Base-by-base conservation (phyloP, 306 rosid species). In the Bauhinia variegata region DNA sequence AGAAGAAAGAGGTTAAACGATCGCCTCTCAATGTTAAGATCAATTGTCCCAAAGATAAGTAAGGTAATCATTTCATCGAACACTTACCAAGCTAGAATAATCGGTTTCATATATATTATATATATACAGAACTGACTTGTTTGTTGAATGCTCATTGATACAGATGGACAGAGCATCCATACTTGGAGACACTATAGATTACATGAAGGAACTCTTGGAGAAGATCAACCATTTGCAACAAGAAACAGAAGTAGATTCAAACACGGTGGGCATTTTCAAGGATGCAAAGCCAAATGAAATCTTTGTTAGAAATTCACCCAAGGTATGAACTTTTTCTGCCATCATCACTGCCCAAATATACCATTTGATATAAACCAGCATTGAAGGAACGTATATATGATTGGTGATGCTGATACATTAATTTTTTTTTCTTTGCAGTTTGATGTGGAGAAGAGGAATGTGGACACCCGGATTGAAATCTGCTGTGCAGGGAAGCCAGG, bases 111-210 rank as follows among this genome's bases (percentile, higher is more conserved):
- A 23, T 23, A 67, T 28, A 16, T 68, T 42, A 23, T 23, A 23
- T 23, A 67, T 28, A 16, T 63, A 28, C 15, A 65, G 77, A 67
- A 51, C 78, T 81, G 57, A 74, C 61, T 67, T 46, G 10, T 47
- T 14, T 56, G 49, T 55, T 75, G 38, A 34, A 65, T 75, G 37
- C 14, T 55, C 50, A 8, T 66, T 50, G 19, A 23, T 23, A 23
- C 70, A 92, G 98, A 93, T 93, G 97, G 97, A 93, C 58, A 83
- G 98, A 81, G 89, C 98, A n/a, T 86, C 98, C 15, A 93, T 88
- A 63, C 88, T 93, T 18, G 96, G 97, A 53, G 98, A 93, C 76
- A 87, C 98, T 11, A 93, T 93, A 54, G 96, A 89, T 67, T 93
- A 93, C 85, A 86, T 88, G 96, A 93, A 89, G 73, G 98, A 89